Conservation (phyloP, 164 flowering plant genomes). For the Chloranthus sessilifolius region DNA sequence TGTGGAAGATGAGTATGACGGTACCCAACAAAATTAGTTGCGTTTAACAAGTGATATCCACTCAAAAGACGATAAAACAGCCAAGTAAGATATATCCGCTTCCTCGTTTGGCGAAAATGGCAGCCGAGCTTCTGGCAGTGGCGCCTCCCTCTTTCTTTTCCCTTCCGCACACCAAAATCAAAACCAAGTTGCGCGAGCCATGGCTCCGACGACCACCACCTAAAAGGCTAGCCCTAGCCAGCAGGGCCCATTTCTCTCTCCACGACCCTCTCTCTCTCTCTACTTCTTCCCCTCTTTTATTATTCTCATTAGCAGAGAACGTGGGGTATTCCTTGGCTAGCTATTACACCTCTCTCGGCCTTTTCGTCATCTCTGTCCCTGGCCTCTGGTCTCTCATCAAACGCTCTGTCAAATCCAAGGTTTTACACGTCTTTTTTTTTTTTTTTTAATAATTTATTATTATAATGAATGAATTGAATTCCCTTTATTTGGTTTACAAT, state of each 20-base stretch:
- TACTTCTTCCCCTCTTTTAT: slow-evolving; percentile 4
- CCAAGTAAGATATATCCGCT: too few relatives aligned
- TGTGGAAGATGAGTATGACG: too few relatives aligned
- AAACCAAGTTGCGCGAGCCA: slow-evolving; percentile 9
- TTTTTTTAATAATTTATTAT: background rate
- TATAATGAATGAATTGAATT: background rate
- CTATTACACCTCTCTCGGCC: slow-evolving; percentile 92
- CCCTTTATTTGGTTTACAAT: background rate
- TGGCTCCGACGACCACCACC: slow-evolving; percentile 12
- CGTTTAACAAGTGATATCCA: too few relatives aligned
- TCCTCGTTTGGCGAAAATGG: too few relatives aligned
- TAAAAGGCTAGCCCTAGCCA: slow-evolving; percentile 14
- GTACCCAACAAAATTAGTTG: too few relatives aligned
- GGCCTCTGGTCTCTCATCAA: slow-evolving; percentile 99
- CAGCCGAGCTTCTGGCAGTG: slow-evolving; percentile 16
- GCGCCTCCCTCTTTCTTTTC: slow-evolving; percentile 16
- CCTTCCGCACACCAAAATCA: slow-evolving; percentile 11
- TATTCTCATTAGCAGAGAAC: slow-evolving; percentile 41
- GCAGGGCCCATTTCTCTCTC: slow-evolving; percentile 21
- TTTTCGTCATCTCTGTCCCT: slow-evolving; percentile 94
- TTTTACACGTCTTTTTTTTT: slow-evolving; percentile 13
- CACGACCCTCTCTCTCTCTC: slow-evolving; percentile 19
- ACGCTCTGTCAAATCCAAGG: slow-evolving; percentile 98
- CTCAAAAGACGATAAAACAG: too few relatives aligned
- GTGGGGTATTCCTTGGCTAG: slow-evolving; percentile 82